phyloP scores from a whole-genome alignment of 805 yeast species.

The Ogataea degrootiae region DNA sequence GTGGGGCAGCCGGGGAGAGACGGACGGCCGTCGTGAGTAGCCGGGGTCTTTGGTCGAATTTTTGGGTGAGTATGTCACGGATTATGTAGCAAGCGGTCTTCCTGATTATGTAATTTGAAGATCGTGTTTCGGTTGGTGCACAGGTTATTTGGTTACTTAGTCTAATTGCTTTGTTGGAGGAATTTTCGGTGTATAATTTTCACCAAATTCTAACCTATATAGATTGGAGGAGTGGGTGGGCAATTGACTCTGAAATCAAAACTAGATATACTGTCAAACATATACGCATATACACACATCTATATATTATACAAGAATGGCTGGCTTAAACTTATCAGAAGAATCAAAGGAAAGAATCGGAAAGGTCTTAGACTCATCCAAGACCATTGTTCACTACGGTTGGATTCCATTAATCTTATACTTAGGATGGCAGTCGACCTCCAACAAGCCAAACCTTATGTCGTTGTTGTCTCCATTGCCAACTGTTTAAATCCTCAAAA shows the following conservation, averaged over 20 bases:
- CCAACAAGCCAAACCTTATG: conserved; percentile 80
- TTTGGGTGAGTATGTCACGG: too few relatives aligned
- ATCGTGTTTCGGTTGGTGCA: too few relatives aligned
- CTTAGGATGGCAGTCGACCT: conserved; percentile 79
- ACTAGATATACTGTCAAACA: not conserved
- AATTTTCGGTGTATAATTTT: too few relatives aligned
- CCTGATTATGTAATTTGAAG: too few relatives aligned
- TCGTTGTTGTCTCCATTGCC: conserved; percentile 77
- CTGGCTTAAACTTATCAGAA: conserved; percentile 38
- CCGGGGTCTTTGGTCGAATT: not conserved
- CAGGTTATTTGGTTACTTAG: too few relatives aligned
- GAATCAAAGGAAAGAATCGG: conserved; percentile 76
- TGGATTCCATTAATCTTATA: conserved; percentile 95
- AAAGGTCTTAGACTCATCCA: conserved; percentile 76
- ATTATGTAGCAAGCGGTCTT: too few relatives aligned
- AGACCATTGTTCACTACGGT: conserved; percentile 89
- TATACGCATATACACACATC: not conserved
- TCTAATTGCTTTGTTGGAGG: too few relatives aligned
- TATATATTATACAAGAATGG: conserved; percentile 23
- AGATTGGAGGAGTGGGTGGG: too few relatives aligned
- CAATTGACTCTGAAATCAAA: not conserved
- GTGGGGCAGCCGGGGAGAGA: too few relatives aligned
- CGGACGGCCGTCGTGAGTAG: too few relatives aligned
- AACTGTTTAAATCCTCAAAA: conserved; percentile 43
- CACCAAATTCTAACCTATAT: too few relatives aligned